Percentiles rank a stretch among this genome's conserved stretches.
These are phyloP conservation scores for Pseudonitzschia multiseries DNA, from an alignment of 108 stramenopile genomes.

Conservation along the genomic window DNA sequence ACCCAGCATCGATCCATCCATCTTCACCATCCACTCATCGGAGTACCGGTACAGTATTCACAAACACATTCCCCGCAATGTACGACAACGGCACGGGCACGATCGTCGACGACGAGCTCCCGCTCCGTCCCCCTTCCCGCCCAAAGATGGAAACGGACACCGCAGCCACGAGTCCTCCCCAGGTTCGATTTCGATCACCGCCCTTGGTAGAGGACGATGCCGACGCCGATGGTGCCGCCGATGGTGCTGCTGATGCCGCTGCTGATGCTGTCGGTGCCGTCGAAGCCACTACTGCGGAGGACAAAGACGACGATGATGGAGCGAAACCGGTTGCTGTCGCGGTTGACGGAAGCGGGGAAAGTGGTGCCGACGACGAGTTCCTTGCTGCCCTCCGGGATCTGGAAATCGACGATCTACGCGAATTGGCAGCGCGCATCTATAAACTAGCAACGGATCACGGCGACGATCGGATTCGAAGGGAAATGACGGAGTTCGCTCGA, in stretches of 20 bases:
- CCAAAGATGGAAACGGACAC: not conserved
- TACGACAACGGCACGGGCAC: not conserved
- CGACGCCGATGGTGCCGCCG: no score
- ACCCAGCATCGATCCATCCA: no score
- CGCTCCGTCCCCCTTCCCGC: slow-evolving; percentile 5
- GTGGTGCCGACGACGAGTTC: no score
- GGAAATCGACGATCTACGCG: slow-evolving; percentile 6
- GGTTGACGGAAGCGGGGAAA: no score
- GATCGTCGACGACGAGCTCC: not conserved
- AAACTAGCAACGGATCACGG: not conserved
- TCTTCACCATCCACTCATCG: no score
- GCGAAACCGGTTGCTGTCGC: not conserved
- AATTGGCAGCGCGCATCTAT: not conserved
- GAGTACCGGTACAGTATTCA: no score
- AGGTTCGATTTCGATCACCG: no score
- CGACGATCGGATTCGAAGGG: not conserved
- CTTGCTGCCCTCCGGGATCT: not conserved
- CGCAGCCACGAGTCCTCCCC: no score
- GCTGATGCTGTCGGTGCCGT: no score
- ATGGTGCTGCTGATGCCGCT: not conserved
- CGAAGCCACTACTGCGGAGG: not conserved
- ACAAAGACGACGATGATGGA: not conserved
- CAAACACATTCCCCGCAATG: not conserved
- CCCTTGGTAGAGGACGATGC: no score
- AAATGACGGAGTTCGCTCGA: not conserved